Evolutionary conservation across 164 flowering plant species (phyloP).

Genomic region (Cinnamomum chago): DNA sequence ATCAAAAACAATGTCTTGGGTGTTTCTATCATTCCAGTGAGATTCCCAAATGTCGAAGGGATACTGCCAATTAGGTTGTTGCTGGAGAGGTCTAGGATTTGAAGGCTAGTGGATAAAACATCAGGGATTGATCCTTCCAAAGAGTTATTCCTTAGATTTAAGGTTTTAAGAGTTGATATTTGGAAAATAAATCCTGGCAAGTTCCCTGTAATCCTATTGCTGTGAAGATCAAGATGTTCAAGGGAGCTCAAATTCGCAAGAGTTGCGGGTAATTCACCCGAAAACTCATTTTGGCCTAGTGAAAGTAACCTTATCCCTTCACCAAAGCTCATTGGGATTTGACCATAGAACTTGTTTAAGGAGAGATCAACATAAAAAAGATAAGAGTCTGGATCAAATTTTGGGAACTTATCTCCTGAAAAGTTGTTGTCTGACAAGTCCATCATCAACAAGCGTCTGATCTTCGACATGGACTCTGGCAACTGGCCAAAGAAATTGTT

Average conservation of each 20-base stretch:
- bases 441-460: slow-evolving; percentile 26
- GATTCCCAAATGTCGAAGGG: slow-evolving; percentile 30
- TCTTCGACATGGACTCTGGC: slow-evolving; percentile 37
- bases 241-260: slow-evolving; percentile 29
- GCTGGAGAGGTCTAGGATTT: slow-evolving; percentile 41
- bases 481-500: slow-evolving; percentile 42
- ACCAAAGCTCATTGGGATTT: slow-evolving; percentile 36
- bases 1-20: slow-evolving; percentile 7
- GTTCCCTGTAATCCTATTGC: slow-evolving; percentile 38
- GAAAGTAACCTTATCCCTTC: slow-evolving; percentile 26
- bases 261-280: slow-evolving; percentile 35
- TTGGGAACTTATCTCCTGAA: slow-evolving; percentile 38
- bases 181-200: slow-evolving; percentile 30
- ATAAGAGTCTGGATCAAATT: slow-evolving; percentile 15
- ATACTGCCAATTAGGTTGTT: slow-evolving; percentile 38
- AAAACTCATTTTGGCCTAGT: slow-evolving; percentile 36
- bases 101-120: slow-evolving; percentile 28
- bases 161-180: slow-evolving; percentile 38
- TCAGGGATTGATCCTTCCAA: slow-evolving; percentile 32
- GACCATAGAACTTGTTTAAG: slow-evolving; percentile 38
- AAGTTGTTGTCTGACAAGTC: slow-evolving; percentile 44
- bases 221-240: slow-evolving; percentile 46
- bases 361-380: slow-evolving; percentile 43
- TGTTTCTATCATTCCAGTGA: slow-evolving; percentile 35
- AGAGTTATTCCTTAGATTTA: slow-evolving; percentile 39